Evolutionary conservation across 2,329 filamentous ascomycete species (phyloP), one percentile per base, ranked within the genome.

Genomic region (Fusarium caatingaense): DNA sequence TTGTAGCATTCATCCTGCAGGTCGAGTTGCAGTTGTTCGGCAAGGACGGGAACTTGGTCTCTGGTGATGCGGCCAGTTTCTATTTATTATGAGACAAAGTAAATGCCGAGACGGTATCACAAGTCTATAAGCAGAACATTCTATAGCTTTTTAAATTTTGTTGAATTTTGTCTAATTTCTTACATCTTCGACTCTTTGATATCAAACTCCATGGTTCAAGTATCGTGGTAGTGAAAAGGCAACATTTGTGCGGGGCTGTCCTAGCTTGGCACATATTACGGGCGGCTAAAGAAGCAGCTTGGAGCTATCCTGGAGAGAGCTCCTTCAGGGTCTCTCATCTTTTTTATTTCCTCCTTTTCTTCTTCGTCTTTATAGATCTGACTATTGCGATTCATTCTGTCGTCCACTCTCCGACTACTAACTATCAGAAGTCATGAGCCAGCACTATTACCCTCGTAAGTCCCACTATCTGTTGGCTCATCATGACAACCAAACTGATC

Each of bases 361-460:
- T 37, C 10, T 59, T 56, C 9, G 54, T 46, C 23, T 64, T 58
- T 23, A 20, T 44, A 37, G 16, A 10, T 42, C 50, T 48, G 28
- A 37, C 40, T 53, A 20, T 34, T 50, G 28, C 28, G 12, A 30
- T 25, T 3, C 8, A 12, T 20, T 21, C 16, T 51, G 13, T 28
- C 18, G 32, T 11, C 21, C 18, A 30, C 4, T 28, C 6, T 20
- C 16, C 40, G 27, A 51, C 16, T 32, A 47, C n/a, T n/a, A 54
- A 40, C 34, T 37, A 16, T 46, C 37, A 34, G 20, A 56, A 53
- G 56, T 66, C 65, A 84, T 85, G 80, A 76, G 76, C 56, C 78
- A 79, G 44, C 80, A 82, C 59, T 86, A 82, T 71, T 85, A 85
- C 74, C 83, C 84, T 64, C 84, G 84, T 85, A 76, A 74, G 83